Conservation (phyloP, 768 basidiomycete genomes). For the Fomitopsis pulvina region DNA sequence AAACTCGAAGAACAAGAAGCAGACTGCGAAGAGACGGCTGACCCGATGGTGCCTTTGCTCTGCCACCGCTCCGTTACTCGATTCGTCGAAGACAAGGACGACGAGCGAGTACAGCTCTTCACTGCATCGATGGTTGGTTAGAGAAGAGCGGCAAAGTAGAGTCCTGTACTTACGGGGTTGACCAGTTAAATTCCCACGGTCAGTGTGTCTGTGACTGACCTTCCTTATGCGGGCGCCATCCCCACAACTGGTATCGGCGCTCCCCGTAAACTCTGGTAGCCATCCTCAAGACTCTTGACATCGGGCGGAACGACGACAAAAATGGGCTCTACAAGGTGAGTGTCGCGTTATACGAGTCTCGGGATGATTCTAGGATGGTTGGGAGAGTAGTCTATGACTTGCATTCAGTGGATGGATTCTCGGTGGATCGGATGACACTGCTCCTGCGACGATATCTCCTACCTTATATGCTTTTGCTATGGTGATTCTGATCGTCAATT, state of each 20-base stretch:
- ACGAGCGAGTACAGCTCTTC: conserved; percentile 41
- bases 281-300: conserved; percentile 24
- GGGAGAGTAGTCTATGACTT: conserved; percentile 13
- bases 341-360: conserved; percentile 10
- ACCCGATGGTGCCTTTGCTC: conserved; percentile 25
- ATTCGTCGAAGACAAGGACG: conserved; percentile 27
- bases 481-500: background rate
- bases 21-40: conserved; percentile 11
- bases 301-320: conserved; percentile 33
- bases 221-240: background rate
- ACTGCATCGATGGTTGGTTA: conserved; percentile 38
- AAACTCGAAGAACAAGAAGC: conserved; percentile 13
- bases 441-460: background rate
- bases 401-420: conserved; percentile 40
- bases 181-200: conserved; percentile 10
- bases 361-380: conserved; percentile 6
- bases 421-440: conserved; percentile 23
- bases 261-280: conserved; percentile 11
- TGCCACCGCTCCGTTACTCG: conserved; percentile 65
- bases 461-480: background rate
- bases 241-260: background rate
- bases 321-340: conserved; percentile 83
- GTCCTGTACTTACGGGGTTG: background rate
- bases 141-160: background rate
- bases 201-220: background rate